These are phyloP conservation scores for Adenanthera pavonina DNA, from an alignment of 306 rosid genomes.

Conservation along the genomic window DNA sequence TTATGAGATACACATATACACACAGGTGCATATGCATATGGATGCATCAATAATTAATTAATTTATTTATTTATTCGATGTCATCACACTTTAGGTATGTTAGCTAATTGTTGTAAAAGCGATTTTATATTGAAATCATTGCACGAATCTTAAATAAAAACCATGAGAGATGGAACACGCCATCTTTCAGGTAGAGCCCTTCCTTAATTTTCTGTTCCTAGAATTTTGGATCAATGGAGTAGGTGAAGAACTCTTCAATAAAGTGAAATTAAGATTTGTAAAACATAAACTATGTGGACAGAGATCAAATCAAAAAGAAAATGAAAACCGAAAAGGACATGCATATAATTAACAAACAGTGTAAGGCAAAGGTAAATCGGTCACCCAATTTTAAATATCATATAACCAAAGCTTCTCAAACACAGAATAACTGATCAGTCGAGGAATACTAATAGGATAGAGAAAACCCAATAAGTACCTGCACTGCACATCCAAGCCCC, in stretches of 20 bases:
- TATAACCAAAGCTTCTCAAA: slow-evolving; percentile 79
- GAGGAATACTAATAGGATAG: slow-evolving; percentile 70
- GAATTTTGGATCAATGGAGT: slow-evolving; percentile 41
- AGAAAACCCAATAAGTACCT: slow-evolving; percentile 97
- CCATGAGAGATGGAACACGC: slow-evolving; percentile 92
- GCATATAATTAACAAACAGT: background rate
- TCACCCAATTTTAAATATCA: slow-evolving; percentile 30
- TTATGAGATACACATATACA: no score
- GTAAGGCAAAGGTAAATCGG: slow-evolving; percentile 38
- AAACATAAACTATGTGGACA: slow-evolving; percentile 21
- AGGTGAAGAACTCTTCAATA: slow-evolving; percentile 34
- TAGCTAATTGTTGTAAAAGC: no score
- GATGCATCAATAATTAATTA: no score
- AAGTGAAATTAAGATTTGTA: slow-evolving; percentile 7
- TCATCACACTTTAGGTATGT: no score
- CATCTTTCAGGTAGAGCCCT: slow-evolving; percentile 89
- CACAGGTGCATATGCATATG: no score
- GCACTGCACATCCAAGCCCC: slow-evolving; percentile 45
- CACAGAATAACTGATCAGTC: slow-evolving; percentile 87
- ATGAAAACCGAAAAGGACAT: background rate
- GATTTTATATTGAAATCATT: no score
- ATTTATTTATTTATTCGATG: no score
- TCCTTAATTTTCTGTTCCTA: slow-evolving; percentile 97
- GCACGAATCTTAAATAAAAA: slow-evolving; percentile 31
- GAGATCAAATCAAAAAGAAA: background rate